These are phyloP conservation scores for Tetrahymena borealis DNA, from an alignment of 73 alveolate genomes.

Conservation along the genomic window DNA sequence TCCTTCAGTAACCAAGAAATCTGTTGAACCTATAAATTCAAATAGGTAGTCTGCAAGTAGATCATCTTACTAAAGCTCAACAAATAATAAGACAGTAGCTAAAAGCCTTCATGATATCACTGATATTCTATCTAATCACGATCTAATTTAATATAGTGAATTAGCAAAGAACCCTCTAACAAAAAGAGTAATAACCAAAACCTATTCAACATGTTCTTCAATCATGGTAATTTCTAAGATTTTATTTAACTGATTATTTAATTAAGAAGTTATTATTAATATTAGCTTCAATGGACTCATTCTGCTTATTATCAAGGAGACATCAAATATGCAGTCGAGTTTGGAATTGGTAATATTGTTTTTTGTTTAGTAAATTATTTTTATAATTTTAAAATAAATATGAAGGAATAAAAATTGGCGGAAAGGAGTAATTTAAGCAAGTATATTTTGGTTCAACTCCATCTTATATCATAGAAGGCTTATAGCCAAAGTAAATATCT, in stretches of 20 bases:
- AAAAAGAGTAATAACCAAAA: background rate
- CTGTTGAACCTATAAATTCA: background rate
- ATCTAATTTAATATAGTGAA: background rate
- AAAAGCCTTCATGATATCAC: background rate
- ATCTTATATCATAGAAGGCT: background rate
- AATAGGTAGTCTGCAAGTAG: background rate
- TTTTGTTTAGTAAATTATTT: background rate
- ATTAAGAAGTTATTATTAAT: background rate
- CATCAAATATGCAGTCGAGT: background rate
- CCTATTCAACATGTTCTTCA: background rate
- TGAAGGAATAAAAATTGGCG: background rate
- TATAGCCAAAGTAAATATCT: background rate
- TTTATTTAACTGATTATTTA: background rate
- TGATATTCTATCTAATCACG: background rate
- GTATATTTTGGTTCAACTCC: background rate
- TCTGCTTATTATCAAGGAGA: background rate
- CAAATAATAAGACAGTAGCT: background rate
- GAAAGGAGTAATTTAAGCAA: background rate
- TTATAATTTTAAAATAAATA: background rate
- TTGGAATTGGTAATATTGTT: background rate
- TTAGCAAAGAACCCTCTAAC: background rate
- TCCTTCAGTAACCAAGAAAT: background rate
- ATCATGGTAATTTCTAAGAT: background rate
- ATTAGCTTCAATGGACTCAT: background rate
- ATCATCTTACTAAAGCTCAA: background rate